A percentile compares a stretch with the other conserved stretches of the same genome.
phyloP scores from a whole-genome alignment of 331 rosid species.

The Malus hybrid region DNA sequence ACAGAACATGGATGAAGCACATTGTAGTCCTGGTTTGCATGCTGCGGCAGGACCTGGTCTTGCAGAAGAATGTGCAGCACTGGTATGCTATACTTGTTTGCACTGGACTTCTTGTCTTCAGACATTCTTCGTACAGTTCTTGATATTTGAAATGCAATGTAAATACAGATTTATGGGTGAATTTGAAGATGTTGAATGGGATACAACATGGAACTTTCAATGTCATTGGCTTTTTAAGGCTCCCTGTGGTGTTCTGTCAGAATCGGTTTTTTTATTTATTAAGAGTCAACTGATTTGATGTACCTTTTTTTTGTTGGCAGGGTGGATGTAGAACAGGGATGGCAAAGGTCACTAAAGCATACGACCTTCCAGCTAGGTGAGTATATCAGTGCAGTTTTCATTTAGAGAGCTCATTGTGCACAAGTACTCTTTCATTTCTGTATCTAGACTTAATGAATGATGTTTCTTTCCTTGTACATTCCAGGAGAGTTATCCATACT shows the following conservation, averaged over 20 bases:
- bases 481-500: conserved; percentile 88
- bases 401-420: background rate
- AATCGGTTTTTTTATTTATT: background rate
- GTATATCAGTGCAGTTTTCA: conserved; percentile 6
- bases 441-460: background rate
- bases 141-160: background rate
- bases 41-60: conserved; percentile 99
- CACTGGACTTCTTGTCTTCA: background rate
- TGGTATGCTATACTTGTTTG: conserved; percentile 32
- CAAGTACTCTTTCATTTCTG: background rate
- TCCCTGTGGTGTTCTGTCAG: background rate
- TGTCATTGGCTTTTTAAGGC: background rate
- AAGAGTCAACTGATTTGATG: conserved; percentile 13
- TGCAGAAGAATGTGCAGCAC: conserved; percentile 85
- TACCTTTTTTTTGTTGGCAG: conserved; percentile 39
- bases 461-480: conserved; percentile 11
- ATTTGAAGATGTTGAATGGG: background rate
- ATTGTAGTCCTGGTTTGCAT: conserved; percentile 90
- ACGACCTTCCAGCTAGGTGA: conserved; percentile 96
- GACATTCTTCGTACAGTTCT: background rate
- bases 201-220: background rate
- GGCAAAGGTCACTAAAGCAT: conserved; percentile 90
- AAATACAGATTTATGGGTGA: background rate
- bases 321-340: conserved; percentile 99
- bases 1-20: conserved; percentile 93